A percentile compares a stretch with the other conserved stretches of the same genome.
Conservation (phyloP, 148 eudicot species). For the Vaccinium darrowii region DNA sequence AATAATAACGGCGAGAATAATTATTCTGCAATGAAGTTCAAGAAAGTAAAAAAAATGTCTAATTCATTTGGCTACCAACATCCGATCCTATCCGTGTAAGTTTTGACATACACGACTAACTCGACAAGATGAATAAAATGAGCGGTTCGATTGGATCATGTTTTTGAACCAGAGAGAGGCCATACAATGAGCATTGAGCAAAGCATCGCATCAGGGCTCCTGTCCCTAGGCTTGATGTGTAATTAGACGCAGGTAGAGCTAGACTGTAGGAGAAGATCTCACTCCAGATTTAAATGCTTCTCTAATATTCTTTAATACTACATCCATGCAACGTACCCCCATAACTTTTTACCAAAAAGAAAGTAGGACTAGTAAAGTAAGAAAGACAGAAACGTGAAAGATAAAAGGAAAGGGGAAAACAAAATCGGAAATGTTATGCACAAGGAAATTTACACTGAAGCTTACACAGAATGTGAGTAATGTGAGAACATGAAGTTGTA, state of each 20-base stretch:
- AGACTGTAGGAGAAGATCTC: background rate
- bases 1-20: too few relatives aligned
- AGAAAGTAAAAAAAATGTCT: background rate
- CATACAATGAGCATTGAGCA: background rate
- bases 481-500: too few relatives aligned
- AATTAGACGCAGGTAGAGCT: background rate
- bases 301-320: background rate
- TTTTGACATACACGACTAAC: background rate
- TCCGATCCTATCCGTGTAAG: background rate
- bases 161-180: background rate
- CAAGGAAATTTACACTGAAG: too few relatives aligned
- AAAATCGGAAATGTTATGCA: fast-evolving
- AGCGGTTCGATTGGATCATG: background rate
- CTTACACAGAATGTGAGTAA: too few relatives aligned
- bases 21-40: too few relatives aligned
- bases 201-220: background rate
- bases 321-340: too few relatives aligned
- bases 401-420: background rate
- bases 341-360: background rate
- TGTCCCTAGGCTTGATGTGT: background rate
- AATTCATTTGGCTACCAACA: background rate
- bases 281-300: background rate
- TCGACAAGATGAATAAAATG: background rate
- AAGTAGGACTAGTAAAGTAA: background rate
- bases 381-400: background rate